Base-by-base conservation (phyloP, 257 asterid genomes). In the Penstemon newberryi region DNA sequence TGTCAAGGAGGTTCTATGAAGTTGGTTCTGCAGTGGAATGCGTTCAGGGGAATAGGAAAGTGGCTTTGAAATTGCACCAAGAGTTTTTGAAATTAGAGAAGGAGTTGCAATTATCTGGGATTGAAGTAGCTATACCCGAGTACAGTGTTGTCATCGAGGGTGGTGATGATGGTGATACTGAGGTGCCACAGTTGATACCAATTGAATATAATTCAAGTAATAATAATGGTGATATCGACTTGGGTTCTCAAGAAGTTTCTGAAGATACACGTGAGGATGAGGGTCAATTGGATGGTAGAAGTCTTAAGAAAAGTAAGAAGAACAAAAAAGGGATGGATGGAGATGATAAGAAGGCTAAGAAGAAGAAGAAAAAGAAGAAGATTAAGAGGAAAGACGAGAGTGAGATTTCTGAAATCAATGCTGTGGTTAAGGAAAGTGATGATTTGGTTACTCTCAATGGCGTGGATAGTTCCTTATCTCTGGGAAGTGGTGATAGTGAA, bases 21-120 rank as follows among this genome's bases (percentile, higher is more conserved):
- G 74, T 89, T 54, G 96, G 96, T 61, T 87, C 98, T 0, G 71
- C 86, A 0, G 67, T 40, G 7, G 90, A 83, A 7, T 89, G 97
- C 63, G 67, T 84, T 74, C 95, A 89, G 73, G 97, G 90, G 60
- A 94, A 94, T 55, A 84, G 98, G 82, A 94, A 89, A 83, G 79
- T 87, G 56, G 80, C 70, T 2, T 82, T 94, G 57, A 90, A 77
- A 56, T 83, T 94, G 81, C 85, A 89, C 9, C 89, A 86, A 70
- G 95, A 83, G 70, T 94, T 87, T 81, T 66, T 75, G 81, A 89
- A 82, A 84, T 74, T 94, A 78, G 99, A 91, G 81, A 89, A 80
- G 83, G 89, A 86, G 46, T 65, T 89, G 53, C 90, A 81, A 52
- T 73, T 67, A 7, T 86, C 86, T 13, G 87, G 89, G 59, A 39